Evolutionary conservation across 148 eudicot genomes (phyloP), one percentile per base, ranked within the genome.

Genomic region (Heliamphora exappendiculata): DNA sequence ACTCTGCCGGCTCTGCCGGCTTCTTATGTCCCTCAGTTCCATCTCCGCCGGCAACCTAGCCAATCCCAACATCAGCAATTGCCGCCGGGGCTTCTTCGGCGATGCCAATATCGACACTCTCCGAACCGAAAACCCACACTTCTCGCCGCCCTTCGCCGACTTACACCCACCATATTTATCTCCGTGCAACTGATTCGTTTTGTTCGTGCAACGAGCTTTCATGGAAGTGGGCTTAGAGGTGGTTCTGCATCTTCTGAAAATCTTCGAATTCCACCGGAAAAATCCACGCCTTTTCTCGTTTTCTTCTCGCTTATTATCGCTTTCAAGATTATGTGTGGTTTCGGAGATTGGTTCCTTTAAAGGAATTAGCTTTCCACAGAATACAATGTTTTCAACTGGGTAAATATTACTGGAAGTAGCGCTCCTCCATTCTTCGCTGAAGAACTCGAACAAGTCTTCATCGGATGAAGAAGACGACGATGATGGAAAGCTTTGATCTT

Each of bases 381-480:
- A 71, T 0, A 82, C 42, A 13, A 82, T 72, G 77, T 78, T 79
- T 29, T 75, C 74, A 33, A 51, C 72, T 44, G 85, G 75, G 66
- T 24, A 3, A 5, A 67, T 7, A n/a, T n/a, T n/a, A n/a, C 12
- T 44, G 39, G 55, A 4, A 13, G 45, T n/a, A n/a, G n/a, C n/a
- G n/a, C n/a, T 42, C 28, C 34, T 65, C 68, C 70, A 72, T 53
- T 82, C 77, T 62, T 75, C 63, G 70, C 72, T 79, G 77, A 71
- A 78, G 75, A 82, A 82, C 79, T 82, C 85, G 54, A 82, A 82
- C 33, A 70, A 64, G n/a, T 82, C 82, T 49, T 50, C 44, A 33
- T 71, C 59, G 26, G 64, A 51, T 1, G 74, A 73, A 1, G 81
- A 47, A 0, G 28, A 31, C 2, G 67, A 33, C 37, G 68, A 36